Evolutionary conservation across 345 rosid genomes (phyloP).

Genomic region (Balakata baccata): DNA sequence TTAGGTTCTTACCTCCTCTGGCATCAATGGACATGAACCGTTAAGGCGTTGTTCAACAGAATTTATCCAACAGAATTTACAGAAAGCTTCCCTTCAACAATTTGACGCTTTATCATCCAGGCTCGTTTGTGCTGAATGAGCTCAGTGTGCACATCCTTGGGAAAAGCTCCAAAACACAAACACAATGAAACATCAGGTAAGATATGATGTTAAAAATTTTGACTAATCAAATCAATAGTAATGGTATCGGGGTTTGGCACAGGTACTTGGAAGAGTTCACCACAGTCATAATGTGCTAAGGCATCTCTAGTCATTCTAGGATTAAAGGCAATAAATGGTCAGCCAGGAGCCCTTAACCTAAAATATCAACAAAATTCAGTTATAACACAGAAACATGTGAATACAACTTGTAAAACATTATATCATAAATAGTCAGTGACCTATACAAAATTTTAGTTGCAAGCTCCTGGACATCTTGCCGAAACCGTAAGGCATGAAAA

Average conservation of each 20-base stretch:
- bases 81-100: slow-evolving; percentile 70
- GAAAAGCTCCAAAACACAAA: slow-evolving; percentile 52
- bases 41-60: slow-evolving; percentile 57
- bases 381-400: background rate
- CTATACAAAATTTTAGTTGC: slow-evolving; percentile 74
- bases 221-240: slow-evolving; percentile 16
- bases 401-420: slow-evolving; percentile 3
- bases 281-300: slow-evolving; percentile 89
- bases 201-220: slow-evolving; percentile 15
- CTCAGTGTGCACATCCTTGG: slow-evolving; percentile 93
- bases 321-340: slow-evolving; percentile 90
- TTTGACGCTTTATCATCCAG: slow-evolving; percentile 83
- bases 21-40: slow-evolving; percentile 86
- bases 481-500: slow-evolving; percentile 74
- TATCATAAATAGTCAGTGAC: slow-evolving; percentile 27
- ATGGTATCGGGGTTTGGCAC: slow-evolving; percentile 18
- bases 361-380: slow-evolving; percentile 14
- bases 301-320: slow-evolving; percentile 97
- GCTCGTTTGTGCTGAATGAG: slow-evolving; percentile 93
- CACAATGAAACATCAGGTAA: slow-evolving; percentile 23
- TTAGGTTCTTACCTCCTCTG: slow-evolving; percentile 71
- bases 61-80: slow-evolving; percentile 60
- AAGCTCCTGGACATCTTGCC: slow-evolving; percentile 86
- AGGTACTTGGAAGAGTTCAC: slow-evolving; percentile 97
- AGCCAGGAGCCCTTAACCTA: slow-evolving; percentile 78